phyloP scores from a whole-genome alignment of 768 basidiomycete genomes.

The Amanita thiersii region DNA sequence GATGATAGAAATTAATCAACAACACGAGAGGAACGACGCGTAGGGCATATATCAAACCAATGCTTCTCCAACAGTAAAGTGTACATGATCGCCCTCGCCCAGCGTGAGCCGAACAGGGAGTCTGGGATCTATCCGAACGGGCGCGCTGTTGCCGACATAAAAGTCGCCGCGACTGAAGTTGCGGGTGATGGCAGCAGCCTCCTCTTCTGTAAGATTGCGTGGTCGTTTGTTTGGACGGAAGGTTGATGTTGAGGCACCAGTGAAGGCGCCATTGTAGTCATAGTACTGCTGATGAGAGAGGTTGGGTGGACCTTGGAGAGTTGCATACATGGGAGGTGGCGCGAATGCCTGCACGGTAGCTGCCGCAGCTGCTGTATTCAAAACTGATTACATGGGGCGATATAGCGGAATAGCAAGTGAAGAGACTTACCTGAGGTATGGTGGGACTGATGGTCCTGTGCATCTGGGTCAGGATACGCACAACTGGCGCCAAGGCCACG shows the following conservation, averaged over 20 bases:
- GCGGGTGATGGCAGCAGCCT: constrained; percentile 75
- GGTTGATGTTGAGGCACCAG: constrained; percentile 63
- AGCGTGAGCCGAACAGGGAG: constrained; percentile 72
- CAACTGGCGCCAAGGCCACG: constrained; percentile 65
- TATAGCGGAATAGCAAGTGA: constrained; percentile 9
- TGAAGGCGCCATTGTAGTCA: constrained; percentile 65
- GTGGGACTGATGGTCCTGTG: constrained; percentile 34
- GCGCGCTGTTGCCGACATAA: constrained; percentile 73
- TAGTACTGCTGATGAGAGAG: constrained; percentile 65
- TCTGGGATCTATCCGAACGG: constrained; percentile 76
- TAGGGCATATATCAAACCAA: constrained; percentile 21
- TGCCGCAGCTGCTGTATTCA: constrained; percentile 16
- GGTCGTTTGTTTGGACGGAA: constrained; percentile 79
- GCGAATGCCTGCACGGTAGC: constrained; percentile 31
- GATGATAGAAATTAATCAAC: background rate
- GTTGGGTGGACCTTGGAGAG: constrained; percentile 35
- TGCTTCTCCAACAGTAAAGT: constrained; percentile 44
- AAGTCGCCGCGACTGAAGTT: constrained; percentile 79
- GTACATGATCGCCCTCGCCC: constrained; percentile 78
- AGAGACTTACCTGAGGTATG: constrained; percentile 28
- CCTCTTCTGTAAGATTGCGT: constrained; percentile 74
- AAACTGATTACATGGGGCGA: constrained; percentile 10
- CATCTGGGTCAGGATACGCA: constrained; percentile 74
- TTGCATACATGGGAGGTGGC: constrained; percentile 43
- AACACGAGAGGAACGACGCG: constrained; percentile 1